Base-by-base conservation (phyloP, 306 rosid genomes). In the Cicer bijugum region DNA sequence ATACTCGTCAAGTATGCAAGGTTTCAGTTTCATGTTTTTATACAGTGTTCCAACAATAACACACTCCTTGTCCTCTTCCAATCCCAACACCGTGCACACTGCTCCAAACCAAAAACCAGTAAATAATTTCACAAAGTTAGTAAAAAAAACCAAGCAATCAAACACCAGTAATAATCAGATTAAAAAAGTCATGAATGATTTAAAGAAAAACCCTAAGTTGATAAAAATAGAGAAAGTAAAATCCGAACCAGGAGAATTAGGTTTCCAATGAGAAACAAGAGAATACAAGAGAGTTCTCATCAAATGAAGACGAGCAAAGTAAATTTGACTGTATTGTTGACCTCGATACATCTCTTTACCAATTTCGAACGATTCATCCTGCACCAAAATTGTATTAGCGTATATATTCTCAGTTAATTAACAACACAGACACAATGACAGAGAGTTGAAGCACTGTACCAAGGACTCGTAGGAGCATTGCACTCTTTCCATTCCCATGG, bases 11-110 rank as follows among this genome's bases (percentile, higher is more conserved):
- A 94, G 91, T 75, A 94, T 71, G 39, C 85, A 85, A 79, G 97
- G 97, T 80, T 94, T 91, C 78, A 94, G 97, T 80, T 91, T 88
- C 99, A 94, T 94, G 88, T 86, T 88, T 88, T 94, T 91, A 83
- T 84, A 94, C 69, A 89, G 70, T 72, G 99, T 94, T 69, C 97
- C 99, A 44, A 91, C 93, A 56, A 94, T 53, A 53, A 92, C 72
- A 86, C 99, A 91, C 55, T 91, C 97, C 78, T 91, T 94, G 62
- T 83, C 95, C 74, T 82, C 75, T 76, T 91, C 95, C 88, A 91
- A 75, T 64, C 20, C 84, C 89, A 90, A 77, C 43, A 94, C 87
- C 3, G 89, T 87, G 84, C 96, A 81, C 4, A 94, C 99, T 94
- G 84, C 75, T 57, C 55, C 40, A 75, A 75, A 75, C 15, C n/a